These are phyloP conservation scores for Metarhizium brunneum DNA, from an alignment of 2,329 filamentous ascomycete species.

Conservation along the genomic window DNA sequence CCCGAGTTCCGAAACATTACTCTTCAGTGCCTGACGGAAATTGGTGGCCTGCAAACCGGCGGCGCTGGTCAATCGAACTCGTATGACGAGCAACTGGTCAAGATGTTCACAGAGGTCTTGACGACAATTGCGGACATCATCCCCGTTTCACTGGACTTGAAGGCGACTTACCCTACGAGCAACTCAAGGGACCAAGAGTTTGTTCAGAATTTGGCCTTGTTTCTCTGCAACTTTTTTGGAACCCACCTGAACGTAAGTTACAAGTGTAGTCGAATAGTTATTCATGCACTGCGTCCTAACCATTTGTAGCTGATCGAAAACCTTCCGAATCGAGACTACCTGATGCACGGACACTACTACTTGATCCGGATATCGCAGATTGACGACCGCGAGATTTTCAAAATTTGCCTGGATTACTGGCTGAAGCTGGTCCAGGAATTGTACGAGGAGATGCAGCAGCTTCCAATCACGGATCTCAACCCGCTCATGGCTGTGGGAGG, in stretches of 20 bases:
- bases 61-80: constrained; percentile 55
- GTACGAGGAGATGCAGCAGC: constrained; percentile 97
- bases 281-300: constrained; percentile 8
- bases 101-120: constrained; percentile 97
- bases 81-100: constrained; percentile 91
- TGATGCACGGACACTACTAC: constrained; percentile 95
- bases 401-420: constrained; percentile 99
- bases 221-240: constrained; percentile 94
- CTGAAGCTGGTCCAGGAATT: constrained; percentile 95
- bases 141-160: constrained; percentile 80
- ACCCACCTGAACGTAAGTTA: constrained; percentile 70
- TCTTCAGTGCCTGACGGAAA: constrained; percentile 93
- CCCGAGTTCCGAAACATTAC: constrained; percentile 96
- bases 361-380: constrained; percentile 97
- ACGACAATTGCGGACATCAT: constrained; percentile 91
- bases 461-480: constrained; percentile 88
- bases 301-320: constrained; percentile 73
- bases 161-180: constrained; percentile 82
- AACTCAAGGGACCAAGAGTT: constrained; percentile 95
- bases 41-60: constrained; percentile 84
- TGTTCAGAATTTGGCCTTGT: constrained; percentile 90
- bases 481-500: constrained; percentile 73
- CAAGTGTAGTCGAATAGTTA: background rate
- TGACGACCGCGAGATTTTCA: constrained; percentile 97
- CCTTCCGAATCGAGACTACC: constrained; percentile 86